Evolutionary conservation across 1,284 basidiomycete genomes (phyloP).

Genomic region (Apiotrichum veenhuisii): DNA sequence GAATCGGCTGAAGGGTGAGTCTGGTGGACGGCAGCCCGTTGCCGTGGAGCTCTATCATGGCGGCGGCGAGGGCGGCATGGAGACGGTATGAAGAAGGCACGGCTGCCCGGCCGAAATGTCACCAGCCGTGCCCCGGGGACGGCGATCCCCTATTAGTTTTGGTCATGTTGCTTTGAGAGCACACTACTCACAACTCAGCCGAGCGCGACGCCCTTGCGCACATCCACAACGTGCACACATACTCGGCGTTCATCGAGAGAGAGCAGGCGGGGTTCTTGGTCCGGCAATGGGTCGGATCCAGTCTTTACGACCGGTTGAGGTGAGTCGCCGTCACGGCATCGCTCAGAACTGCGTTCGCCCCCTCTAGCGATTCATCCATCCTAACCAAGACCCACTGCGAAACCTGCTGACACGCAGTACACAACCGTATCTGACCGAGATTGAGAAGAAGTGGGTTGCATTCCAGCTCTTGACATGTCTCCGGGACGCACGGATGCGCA

Average conservation of each 20-base stretch:
- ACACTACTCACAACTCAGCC: conserved; percentile 51
- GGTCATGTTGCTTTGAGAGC: not conserved
- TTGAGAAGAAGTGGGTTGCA: conserved; percentile 98
- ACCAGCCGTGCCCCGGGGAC: too few relatives aligned
- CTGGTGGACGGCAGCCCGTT: not conserved
- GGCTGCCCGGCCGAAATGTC: too few relatives aligned
- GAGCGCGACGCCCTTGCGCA: conserved; percentile 81
- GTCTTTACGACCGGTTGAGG: conserved; percentile 97
- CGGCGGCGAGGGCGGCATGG: too few relatives aligned
- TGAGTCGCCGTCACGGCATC: too few relatives aligned
- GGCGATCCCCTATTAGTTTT: too few relatives aligned
- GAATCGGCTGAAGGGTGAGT: conserved; percentile 64
- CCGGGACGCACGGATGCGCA: conserved; percentile 71
- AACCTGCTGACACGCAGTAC: conserved; percentile 59
- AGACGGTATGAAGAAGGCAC: not conserved
- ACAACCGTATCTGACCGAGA: conserved; percentile 81
- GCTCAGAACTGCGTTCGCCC: too few relatives aligned
- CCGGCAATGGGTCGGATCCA: conserved; percentile 91
- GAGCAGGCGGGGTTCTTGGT: conserved; percentile 95
- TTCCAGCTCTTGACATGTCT: conserved; percentile 88
- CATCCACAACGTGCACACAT: conserved; percentile 83
- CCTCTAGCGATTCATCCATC: too few relatives aligned
- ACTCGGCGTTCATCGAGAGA: conserved; percentile 88
- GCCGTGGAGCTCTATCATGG: not conserved
- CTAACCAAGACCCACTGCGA: not conserved